Evolutionary conservation across 805 yeast species (phyloP), one percentile per base, ranked within the genome.

Genomic region (Metschnikowia anglica): DNA sequence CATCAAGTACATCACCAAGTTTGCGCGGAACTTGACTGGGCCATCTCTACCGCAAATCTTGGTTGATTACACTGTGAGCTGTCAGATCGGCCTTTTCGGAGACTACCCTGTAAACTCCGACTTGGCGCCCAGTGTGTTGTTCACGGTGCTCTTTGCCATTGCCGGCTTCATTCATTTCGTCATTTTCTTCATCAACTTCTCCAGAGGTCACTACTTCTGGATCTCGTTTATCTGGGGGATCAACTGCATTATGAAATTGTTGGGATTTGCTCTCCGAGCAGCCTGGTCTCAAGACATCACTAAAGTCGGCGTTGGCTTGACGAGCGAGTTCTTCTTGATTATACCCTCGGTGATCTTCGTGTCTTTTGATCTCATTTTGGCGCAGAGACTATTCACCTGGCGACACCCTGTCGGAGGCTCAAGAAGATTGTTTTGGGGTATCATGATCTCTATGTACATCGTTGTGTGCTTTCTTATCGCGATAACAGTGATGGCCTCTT

Each of bases 381-480:
- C 61, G 12, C 61, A 56, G 38, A 34, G 61, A 13, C 41, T 56
- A 20, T 56, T 56, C 45, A 55, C 61, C 7, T 56, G 61, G 61
- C 46, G 59, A 19, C 61, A 56, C 43, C 61, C 61, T 9, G 59
- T 55, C 5, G 59, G 59, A 25, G 61, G 61, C 25, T 52, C 58
- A 25, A 37, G 58, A 18, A 38, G 35, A 24, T 36, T 53, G 18
- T 56, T 56, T 37, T 54, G 58, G 58, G 19, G 43, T 19, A 34
- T 52, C 37, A 55, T 56, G 61, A 39, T 50, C 18, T 19, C 36
- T 15, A 38, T 51, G 46, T 56, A 56, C 38, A 45, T 18, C 9
- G 37, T 51, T 9, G 59, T 55, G 33, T 23, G 41, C 15, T 31
- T 46, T 8, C 41, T 56, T 11, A 43, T 55, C 25, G 56, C 30